phyloP scores from a whole-genome alignment of 305 asterid species.

The Fraxinus sp. region DNA sequence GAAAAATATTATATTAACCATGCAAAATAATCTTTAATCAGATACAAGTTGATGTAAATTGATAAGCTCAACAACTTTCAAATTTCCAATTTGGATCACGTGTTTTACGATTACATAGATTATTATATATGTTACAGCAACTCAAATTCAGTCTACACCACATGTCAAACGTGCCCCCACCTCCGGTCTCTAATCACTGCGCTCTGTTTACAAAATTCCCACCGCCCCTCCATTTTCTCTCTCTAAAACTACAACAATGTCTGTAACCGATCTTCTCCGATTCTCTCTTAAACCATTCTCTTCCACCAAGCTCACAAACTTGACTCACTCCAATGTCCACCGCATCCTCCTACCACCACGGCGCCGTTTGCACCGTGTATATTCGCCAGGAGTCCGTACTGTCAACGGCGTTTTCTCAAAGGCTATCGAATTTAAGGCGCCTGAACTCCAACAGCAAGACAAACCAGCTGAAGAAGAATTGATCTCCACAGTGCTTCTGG shows the following conservation, averaged over 20 bases:
- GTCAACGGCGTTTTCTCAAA: conserved; percentile 36
- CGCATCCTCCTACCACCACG: conserved; percentile 28
- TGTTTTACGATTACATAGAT: neutral
- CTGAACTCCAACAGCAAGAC: conserved; percentile 28
- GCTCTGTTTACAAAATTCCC: neutral
- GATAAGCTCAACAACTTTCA: neutral
- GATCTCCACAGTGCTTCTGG: conserved; percentile 55
- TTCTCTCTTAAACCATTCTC: conserved; percentile 40
- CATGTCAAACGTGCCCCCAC: conserved; percentile 38
- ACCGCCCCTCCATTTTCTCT: conserved; percentile 14
- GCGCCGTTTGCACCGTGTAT: conserved; percentile 20
- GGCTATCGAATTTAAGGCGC: conserved; percentile 50
- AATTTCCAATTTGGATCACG: neutral
- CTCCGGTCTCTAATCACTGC: neutral
- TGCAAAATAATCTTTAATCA: too few species aligned
- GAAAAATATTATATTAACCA: too few species aligned
- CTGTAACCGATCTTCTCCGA: conserved; percentile 59
- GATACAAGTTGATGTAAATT: too few species aligned
- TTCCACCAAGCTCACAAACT: neutral
- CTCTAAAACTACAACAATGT: conserved; percentile 33
- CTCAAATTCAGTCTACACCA: conserved; percentile 26
- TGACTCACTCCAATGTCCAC: conserved; percentile 18
- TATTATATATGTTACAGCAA: neutral
- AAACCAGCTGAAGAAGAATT: conserved; percentile 27
- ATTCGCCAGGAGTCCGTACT: conserved; percentile 31